Evolutionary conservation across 1,284 basidiomycete species (phyloP).

Genomic region (Rhizoctonia solani): DNA sequence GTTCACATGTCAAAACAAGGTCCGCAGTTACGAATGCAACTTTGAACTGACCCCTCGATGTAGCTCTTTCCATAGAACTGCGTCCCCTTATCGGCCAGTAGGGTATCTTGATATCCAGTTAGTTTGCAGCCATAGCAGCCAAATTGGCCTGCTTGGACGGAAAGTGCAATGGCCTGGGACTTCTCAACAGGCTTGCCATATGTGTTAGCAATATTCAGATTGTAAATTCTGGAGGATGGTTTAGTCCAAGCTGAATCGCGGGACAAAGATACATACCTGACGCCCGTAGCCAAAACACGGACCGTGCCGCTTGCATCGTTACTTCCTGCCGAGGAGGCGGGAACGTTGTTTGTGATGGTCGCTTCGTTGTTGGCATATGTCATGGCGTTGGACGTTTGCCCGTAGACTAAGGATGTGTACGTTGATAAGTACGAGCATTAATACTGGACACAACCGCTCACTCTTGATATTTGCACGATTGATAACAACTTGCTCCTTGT

Average conservation of each 20-base stretch:
- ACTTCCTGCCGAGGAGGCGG: slow-evolving; percentile 38
- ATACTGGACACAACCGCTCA: background rate
- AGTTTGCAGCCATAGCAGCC: slow-evolving; percentile 40
- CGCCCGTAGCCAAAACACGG: slow-evolving; percentile 37
- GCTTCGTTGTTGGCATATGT: slow-evolving; percentile 36
- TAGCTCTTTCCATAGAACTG: slow-evolving; percentile 39
- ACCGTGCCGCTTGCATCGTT: slow-evolving; percentile 40
- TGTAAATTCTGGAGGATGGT: slow-evolving; percentile 39
- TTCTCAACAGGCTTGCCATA: slow-evolving; percentile 37
- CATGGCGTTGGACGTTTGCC: slow-evolving; percentile 26
- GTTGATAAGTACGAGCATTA: background rate
- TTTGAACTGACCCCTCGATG: slow-evolving; percentile 36
- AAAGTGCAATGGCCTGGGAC: slow-evolving; percentile 40
- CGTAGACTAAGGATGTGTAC: slow-evolving; percentile 8
- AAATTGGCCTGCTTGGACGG: slow-evolving; percentile 37
- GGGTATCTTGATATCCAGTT: slow-evolving; percentile 39
- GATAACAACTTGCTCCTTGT: slow-evolving; percentile 33
- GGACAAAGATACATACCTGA: slow-evolving; percentile 19
- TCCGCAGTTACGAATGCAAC: background rate
- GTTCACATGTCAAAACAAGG: background rate
- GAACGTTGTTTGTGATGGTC: slow-evolving; percentile 37
- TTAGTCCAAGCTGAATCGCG: background rate
- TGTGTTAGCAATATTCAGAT: slow-evolving; percentile 40
- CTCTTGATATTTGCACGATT: slow-evolving; percentile 36
- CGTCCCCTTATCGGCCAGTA: slow-evolving; percentile 39